phyloP scores from a whole-genome alignment of 208 protist genomes.

The Acanthamoeba lenticulata region DNA sequence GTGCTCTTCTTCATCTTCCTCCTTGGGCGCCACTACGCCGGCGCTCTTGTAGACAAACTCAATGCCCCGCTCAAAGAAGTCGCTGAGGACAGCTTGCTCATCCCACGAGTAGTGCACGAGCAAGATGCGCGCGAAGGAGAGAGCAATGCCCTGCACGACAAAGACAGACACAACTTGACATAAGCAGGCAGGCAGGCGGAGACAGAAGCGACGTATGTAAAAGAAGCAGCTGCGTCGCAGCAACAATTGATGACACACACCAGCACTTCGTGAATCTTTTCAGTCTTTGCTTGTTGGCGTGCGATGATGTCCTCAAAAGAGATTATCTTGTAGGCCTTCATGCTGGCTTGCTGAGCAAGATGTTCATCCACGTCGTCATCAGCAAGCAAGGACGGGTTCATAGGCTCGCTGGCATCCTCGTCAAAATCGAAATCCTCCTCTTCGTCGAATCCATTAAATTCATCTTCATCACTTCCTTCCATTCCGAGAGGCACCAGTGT shows the following conservation, averaged over 20 bases:
- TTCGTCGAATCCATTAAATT: not conserved
- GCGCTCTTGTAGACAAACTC: slow-evolving; percentile 27
- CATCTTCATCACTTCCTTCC: not conserved
- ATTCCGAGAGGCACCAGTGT: no score
- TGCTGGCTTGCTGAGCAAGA: not conserved
- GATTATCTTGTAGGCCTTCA: not conserved
- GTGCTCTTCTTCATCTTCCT: not conserved
- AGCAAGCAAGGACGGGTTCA: no score
- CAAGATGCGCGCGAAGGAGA: slow-evolving; percentile 37
- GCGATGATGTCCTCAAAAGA: not conserved
- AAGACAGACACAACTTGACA: not conserved
- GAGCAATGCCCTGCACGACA: not conserved
- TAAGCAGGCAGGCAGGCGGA: not conserved
- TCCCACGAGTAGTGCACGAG: slow-evolving; percentile 50
- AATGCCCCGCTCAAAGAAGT: slow-evolving; percentile 44
- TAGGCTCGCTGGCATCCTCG: not conserved
- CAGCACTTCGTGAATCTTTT: slow-evolving; percentile 58
- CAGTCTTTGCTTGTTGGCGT: not conserved
- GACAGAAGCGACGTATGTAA: no score
- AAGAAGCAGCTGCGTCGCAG: no score
- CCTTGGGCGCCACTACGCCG: not conserved
- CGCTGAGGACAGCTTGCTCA: not conserved
- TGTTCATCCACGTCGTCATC: not conserved
- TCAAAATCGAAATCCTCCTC: slow-evolving; percentile 30
- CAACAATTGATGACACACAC: no score